Base-by-base conservation (phyloP, 1,284 basidiomycete genomes). In the Mycocalia duriaeana region DNA sequence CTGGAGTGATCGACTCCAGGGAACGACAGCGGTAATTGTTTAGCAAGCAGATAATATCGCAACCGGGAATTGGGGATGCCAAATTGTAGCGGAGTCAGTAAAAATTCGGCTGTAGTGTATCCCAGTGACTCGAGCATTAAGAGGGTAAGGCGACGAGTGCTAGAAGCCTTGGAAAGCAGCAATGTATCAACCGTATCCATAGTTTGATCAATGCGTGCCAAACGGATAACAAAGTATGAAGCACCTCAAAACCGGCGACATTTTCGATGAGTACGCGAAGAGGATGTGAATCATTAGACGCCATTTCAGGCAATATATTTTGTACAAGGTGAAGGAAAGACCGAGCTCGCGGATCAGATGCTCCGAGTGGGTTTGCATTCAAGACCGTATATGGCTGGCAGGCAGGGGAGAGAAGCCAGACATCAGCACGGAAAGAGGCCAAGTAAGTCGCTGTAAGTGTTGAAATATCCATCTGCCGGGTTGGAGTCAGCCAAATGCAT, bases 301-400 rank as follows among this genome's bases (percentile, higher is more conserved):
- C 75, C 37, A 90, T 63, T 25, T 75, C 72, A 0, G 86, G 85
- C 0, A 90, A 66, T n/a, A 89, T 70, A 38, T 38, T 60, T 50
- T 78, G 69, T 20, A 88, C 68, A 20, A 90, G 72, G 60, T 85
- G 79, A 22, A 88, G 68, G 60, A 89, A 90, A 0, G 85, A 86
- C 53, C 74, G 72, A 7, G 86, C 86, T n/a, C 86, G 75, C 4
- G 86, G 82, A 64, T 90, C 87, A 19, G 66, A 65, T 7, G 73
- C 75, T 5, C 83, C 87, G 67, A 81, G 82, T 7, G 85, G 81
- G 19, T 72, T 68, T 2, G 85, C 80, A 57, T 88, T 89, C 46
- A 90, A 68, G 2, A 88, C 76, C 0, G 87, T 89, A 56, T 89
- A 90, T 0, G 87, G 87, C 57, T 89, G 87, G 58, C 88, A 90